Conservation (phyloP, 73 alveolate species). For the Paramecium octaurelia region DNA sequence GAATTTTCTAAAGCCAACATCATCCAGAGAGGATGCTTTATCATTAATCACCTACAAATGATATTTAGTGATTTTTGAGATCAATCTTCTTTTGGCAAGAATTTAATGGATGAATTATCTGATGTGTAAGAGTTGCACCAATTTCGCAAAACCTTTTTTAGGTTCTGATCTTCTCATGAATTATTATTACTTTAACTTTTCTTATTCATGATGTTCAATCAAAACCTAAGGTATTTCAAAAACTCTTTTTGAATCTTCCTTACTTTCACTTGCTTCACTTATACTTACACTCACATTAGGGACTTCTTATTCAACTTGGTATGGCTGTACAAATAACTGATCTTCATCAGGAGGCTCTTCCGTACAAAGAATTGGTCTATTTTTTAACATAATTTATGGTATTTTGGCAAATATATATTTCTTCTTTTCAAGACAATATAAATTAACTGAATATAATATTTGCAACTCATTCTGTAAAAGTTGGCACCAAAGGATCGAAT, state of each 20-base stretch:
- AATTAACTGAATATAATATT: background rate
- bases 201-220: background rate
- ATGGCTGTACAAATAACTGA: background rate
- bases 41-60: slow-evolving; percentile 30
- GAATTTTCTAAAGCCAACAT: background rate
- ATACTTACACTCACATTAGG: background rate
- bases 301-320: background rate
- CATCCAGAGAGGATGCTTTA: background rate
- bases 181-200: background rate
- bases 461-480: slow-evolving; percentile 69
- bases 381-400: background rate
- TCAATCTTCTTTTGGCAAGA: background rate
- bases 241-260: background rate
- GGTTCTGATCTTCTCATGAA: background rate
- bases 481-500: slow-evolving; percentile 98
- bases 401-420: background rate
- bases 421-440: background rate
- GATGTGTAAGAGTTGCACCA: background rate
- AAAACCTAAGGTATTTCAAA: background rate
- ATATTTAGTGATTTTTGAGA: background rate
- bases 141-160: background rate
- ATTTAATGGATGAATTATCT: background rate
- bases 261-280: background rate
- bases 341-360: slow-evolving; percentile 16
- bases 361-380: background rate